Percentiles rank a stretch among this genome's conserved stretches.
phyloP scores from a whole-genome alignment of 352 stramenopile genomes.

The Peronospora farinosa region DNA sequence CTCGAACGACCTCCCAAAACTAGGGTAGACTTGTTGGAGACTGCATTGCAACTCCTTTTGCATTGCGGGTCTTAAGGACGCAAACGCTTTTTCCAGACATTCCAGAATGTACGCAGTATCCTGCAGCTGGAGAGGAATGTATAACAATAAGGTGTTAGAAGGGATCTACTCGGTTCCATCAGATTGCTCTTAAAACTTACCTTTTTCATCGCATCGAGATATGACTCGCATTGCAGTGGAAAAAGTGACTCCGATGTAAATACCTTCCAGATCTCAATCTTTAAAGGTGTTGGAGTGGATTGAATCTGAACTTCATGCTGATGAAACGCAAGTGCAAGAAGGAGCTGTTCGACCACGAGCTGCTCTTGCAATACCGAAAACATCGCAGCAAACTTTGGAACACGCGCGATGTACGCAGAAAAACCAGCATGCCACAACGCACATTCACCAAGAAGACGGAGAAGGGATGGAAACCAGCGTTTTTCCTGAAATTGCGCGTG shows the following conservation, averaged over 20 bases:
- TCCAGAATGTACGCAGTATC: constrained; percentile 34
- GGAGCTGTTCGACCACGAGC: constrained; percentile 30
- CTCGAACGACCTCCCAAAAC: constrained; percentile 26
- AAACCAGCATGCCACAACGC: constrained; percentile 45
- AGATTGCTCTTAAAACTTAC: constrained; percentile 7
- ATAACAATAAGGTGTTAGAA: constrained; percentile 4
- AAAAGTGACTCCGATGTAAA: constrained; percentile 29
- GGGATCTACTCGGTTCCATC: not conserved
- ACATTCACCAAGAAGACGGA: constrained; percentile 46
- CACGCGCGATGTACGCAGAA: constrained; percentile 34
- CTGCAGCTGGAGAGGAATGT: constrained; percentile 23
- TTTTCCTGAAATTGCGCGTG: constrained; percentile 6
- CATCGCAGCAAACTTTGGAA: constrained; percentile 34
- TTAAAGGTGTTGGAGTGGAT: not conserved
- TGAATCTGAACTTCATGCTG: constrained; percentile 28
- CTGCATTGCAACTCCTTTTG: constrained; percentile 23
- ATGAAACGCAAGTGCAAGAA: constrained; percentile 37
- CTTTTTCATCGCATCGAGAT: constrained; percentile 38
- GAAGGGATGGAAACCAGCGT: constrained; percentile 34
- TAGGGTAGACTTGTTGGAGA: constrained; percentile 30
- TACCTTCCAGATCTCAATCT: constrained; percentile 24
- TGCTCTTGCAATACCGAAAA: constrained; percentile 20
- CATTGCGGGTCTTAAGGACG: constrained; percentile 14
- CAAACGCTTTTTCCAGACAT: constrained; percentile 26
- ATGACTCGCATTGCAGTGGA: constrained; percentile 23